These are phyloP conservation scores for Pseudonitzschia pungens DNA, from an alignment of 108 stramenopile genomes.

Conservation along the genomic window DNA sequence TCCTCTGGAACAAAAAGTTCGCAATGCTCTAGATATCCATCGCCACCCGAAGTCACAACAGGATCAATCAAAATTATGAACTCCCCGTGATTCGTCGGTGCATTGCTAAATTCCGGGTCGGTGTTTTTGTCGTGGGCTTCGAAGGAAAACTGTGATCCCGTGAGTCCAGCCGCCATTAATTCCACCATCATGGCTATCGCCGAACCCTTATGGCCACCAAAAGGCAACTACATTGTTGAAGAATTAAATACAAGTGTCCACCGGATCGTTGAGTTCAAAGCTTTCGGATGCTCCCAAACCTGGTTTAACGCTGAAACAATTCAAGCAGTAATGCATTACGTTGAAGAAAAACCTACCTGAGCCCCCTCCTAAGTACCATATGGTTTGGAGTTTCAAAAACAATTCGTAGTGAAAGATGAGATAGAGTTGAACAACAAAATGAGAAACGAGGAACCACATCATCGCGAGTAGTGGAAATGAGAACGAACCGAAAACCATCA, in stretches of 20 bases:
- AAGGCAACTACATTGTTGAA: neutral
- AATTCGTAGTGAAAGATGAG: neutral
- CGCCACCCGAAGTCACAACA: constrained; percentile 6
- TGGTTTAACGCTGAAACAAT: neutral
- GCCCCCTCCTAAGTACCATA: neutral
- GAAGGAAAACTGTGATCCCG: constrained; percentile 2
- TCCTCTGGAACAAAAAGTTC: constrained; percentile 10
- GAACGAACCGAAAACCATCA: neutral
- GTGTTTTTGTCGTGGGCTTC: neutral
- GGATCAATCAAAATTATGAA: constrained; percentile 13
- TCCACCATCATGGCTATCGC: constrained; percentile 15
- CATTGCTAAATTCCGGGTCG: neutral
- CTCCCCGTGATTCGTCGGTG: constrained; percentile 9
- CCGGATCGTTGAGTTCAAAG: too few species aligned
- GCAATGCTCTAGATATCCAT: constrained; percentile 8
- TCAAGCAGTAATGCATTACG: neutral
- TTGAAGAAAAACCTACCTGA: neutral
- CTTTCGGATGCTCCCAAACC: neutral
- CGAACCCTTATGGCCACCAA: constrained; percentile 11
- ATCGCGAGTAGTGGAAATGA: neutral
- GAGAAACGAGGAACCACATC: neutral
- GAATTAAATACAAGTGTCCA: neutral
- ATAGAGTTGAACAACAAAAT: neutral
- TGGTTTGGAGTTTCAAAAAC: neutral
- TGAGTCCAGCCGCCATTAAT: constrained; percentile 2